Conservation (phyloP, 2,329 filamentous ascomycete species). For the Mycosphaerella arachidis region DNA sequence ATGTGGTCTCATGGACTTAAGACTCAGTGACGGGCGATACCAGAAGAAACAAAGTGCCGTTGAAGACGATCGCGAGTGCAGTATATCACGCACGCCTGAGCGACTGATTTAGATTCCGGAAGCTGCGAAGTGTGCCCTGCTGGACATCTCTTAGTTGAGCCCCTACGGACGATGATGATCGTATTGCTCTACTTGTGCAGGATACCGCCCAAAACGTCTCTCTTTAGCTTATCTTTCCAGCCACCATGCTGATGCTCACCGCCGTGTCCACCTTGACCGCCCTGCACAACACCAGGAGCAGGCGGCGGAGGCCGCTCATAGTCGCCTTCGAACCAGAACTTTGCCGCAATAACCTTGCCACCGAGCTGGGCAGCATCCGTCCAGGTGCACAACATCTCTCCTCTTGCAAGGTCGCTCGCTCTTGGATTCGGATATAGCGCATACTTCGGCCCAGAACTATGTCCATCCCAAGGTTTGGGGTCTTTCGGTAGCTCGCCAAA, state of each 20-base stretch:
- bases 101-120: too few species aligned
- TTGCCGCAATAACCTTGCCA: slow-evolving; percentile 5
- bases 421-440: slow-evolving; percentile 5
- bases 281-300: background rate
- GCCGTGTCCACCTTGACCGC: background rate
- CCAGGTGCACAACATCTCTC: slow-evolving; percentile 9
- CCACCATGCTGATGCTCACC: background rate
- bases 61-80: too few species aligned
- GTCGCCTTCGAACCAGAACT: slow-evolving; percentile 6
- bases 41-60: too few species aligned
- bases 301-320: background rate
- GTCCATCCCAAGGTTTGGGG: slow-evolving; percentile 2
- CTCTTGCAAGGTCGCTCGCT: slow-evolving; percentile 1
- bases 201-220: background rate
- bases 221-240: background rate
- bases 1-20: background rate
- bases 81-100: too few species aligned
- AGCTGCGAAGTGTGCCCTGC: too few species aligned
- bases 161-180: background rate
- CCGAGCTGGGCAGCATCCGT: slow-evolving; percentile 4
- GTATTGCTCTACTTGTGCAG: background rate
- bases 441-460: slow-evolving; percentile 5
- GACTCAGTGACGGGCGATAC: too few species aligned
- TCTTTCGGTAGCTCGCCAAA: slow-evolving; percentile 5
- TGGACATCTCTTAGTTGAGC: background rate